phyloP scores from a whole-genome alignment of 148 eudicot species.

The Camellia granthamiana region DNA sequence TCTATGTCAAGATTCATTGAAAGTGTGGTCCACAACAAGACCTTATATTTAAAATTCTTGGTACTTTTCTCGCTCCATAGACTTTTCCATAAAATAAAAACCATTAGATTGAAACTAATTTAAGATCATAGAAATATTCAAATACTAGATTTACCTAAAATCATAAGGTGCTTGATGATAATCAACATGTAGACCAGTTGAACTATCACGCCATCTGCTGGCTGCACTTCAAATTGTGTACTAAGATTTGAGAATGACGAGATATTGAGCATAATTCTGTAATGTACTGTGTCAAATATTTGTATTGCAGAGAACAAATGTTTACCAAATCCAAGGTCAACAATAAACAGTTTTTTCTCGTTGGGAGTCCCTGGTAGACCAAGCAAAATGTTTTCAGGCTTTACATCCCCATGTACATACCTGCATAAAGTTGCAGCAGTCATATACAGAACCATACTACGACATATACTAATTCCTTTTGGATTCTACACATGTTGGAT shows the following conservation, averaged over 20 bases:
- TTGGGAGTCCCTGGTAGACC: conserved; percentile 80
- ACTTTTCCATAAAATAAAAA: not conserved
- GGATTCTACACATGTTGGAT: not conserved
- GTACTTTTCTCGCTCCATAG: too few species aligned
- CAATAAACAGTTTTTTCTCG: conserved; percentile 82
- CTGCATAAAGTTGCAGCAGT: conserved; percentile 26
- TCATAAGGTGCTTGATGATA: conserved; percentile 94
- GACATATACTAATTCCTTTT: too few species aligned
- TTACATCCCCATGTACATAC: conserved; percentile 94
- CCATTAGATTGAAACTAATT: not conserved
- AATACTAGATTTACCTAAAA: conserved; percentile 55
- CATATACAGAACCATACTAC: not conserved
- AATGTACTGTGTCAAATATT: not conserved
- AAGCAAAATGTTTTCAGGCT: conserved; percentile 94
- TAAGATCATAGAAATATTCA: not conserved
- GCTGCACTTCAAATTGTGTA: conserved; percentile 40
- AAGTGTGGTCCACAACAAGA: too few species aligned
- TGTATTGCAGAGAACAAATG: conserved; percentile 6
- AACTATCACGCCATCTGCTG: conserved; percentile 65
- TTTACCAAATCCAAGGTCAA: conserved; percentile 88
- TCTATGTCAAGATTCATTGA: too few species aligned
- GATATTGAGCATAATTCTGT: not conserved
- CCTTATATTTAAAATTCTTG: too few species aligned
- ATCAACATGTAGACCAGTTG: conserved; percentile 74
- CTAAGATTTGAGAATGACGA: not conserved